These are phyloP conservation scores for Saccharomycopsis javanensis DNA, from an alignment of 805 yeast species.

Conservation along the genomic window DNA sequence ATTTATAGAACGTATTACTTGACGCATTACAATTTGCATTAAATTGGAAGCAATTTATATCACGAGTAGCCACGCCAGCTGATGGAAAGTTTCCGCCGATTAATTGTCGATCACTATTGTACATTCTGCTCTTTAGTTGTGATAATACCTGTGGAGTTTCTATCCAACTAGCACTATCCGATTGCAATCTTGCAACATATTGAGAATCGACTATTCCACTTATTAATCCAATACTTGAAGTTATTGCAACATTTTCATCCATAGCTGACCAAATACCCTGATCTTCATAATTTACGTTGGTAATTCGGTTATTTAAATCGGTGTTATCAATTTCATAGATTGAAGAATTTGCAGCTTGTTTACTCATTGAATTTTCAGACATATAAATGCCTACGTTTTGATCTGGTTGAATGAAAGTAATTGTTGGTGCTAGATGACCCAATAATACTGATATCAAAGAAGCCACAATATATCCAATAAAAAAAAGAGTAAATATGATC, in stretches of 20 bases:
- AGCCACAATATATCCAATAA: background rate
- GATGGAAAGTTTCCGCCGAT: background rate
- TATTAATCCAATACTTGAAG: background rate
- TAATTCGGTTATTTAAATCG: background rate
- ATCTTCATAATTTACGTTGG: background rate
- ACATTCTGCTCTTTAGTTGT: background rate
- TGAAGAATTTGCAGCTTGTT: background rate
- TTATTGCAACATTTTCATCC: background rate
- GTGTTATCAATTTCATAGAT: background rate
- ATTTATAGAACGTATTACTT: background rate
- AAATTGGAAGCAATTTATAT: background rate
- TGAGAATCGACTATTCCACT: background rate
- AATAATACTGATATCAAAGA: background rate
- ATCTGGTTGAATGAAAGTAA: background rate
- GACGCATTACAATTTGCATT: background rate
- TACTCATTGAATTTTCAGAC: background rate
- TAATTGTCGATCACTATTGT: background rate
- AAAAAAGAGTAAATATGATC: background rate
- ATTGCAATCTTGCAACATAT: background rate
- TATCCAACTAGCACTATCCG: background rate
- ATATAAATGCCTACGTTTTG: background rate
- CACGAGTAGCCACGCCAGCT: background rate
- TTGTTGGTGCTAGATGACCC: background rate
- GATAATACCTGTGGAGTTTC: background rate
- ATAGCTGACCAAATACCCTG: background rate